phyloP scores from a whole-genome alignment of 768 basidiomycete species.

The Hydnomerulius pinastri region DNA sequence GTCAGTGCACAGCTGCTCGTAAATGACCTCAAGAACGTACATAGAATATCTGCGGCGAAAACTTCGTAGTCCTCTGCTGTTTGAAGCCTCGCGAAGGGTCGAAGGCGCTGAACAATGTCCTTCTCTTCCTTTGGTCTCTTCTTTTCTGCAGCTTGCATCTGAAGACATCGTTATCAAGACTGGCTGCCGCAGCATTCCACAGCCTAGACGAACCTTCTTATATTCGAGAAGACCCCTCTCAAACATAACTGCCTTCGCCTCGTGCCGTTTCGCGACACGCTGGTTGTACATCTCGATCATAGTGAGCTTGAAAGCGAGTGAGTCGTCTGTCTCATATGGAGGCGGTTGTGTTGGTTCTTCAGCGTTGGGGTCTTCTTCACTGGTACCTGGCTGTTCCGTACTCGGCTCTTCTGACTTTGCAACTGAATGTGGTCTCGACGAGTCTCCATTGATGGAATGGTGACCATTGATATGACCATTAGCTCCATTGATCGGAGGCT shows the following conservation, averaged over 20 bases:
- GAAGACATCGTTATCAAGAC: conserved; percentile 7
- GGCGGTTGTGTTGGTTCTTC: conserved; percentile 73
- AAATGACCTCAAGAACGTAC: conserved; percentile 46
- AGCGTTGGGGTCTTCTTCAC: conserved; percentile 57
- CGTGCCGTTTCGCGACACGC: conserved; percentile 80
- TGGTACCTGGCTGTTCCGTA: conserved; percentile 41
- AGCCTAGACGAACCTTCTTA: conserved; percentile 72
- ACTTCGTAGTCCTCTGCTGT: conserved; percentile 90
- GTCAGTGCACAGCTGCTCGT: not conserved
- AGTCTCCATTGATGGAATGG: conserved; percentile 38
- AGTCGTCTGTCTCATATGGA: conserved; percentile 81
- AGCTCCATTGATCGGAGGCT: conserved; percentile 22
- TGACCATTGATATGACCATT: conserved; percentile 37
- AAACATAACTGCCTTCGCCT: conserved; percentile 88
- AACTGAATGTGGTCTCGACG: conserved; percentile 25
- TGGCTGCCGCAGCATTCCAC: not conserved
- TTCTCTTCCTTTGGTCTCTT: conserved; percentile 90
- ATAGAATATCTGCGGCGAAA: conserved; percentile 86
- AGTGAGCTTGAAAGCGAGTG: conserved; percentile 84
- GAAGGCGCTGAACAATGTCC: conserved; percentile 84
- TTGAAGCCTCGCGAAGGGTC: conserved; percentile 89
- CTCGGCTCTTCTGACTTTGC: conserved; percentile 49
- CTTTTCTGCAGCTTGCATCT: conserved; percentile 92
- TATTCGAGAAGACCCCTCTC: conserved; percentile 90
- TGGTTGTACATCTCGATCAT: conserved; percentile 91